Conservation (phyloP, 345 rosid genomes). For the Heritiera fomes region DNA sequence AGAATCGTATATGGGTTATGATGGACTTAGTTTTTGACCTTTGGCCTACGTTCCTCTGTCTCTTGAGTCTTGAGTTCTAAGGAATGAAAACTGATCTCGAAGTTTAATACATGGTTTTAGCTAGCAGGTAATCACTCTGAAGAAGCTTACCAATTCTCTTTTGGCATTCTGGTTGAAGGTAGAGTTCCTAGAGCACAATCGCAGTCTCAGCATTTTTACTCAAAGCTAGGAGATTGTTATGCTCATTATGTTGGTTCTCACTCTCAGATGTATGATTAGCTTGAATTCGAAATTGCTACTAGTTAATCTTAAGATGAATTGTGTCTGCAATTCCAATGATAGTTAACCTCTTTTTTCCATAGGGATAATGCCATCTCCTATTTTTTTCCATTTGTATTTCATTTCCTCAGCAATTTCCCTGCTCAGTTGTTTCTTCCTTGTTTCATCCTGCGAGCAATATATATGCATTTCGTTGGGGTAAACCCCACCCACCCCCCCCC, state of each 20-base stretch:
- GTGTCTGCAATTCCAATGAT: not conserved
- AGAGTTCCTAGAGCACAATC: no score
- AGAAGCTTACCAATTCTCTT: not conserved
- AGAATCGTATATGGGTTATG: not conserved
- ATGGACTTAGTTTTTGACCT: not conserved
- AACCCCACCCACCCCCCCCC: no score
- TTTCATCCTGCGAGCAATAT: not conserved
- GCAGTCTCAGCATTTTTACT: not conserved
- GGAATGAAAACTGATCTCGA: not conserved
- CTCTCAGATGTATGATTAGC: not conserved
- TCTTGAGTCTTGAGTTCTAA: not conserved
- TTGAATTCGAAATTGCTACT: not conserved
- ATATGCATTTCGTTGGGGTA: not conserved
- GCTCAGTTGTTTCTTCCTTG: not conserved
- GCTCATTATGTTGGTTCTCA: not conserved
- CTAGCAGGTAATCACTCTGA: not conserved
- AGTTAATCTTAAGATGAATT: not conserved
- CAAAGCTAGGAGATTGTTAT: not conserved
- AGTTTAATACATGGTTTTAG: not conserved
- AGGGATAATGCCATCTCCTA: no score
- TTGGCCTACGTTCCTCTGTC: not conserved
- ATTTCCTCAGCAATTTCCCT: no score
- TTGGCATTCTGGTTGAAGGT: not conserved
- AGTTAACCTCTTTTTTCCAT: not conserved
- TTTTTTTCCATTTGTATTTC: no score